phyloP scores from a whole-genome alignment of 768 basidiomycete genomes.

The Termitomyces sp. region DNA sequence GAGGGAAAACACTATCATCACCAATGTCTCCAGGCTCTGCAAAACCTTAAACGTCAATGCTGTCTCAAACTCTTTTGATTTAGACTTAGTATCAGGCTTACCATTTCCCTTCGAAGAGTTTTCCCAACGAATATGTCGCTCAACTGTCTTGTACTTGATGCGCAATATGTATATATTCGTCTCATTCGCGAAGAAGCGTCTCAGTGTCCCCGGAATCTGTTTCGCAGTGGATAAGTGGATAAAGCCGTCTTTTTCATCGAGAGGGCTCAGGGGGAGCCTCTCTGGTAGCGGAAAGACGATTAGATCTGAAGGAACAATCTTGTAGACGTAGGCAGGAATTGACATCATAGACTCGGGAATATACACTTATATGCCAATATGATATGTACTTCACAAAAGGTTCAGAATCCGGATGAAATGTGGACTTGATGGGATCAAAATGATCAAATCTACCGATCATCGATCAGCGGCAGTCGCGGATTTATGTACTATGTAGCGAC shows the following conservation, averaged over 20 bases:
- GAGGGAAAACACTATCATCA: constrained; percentile 46
- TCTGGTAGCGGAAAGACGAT: constrained; percentile 34
- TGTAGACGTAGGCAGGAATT: constrained; percentile 55
- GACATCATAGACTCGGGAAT: constrained; percentile 4
- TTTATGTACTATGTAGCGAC: no score
- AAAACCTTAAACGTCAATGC: neutral
- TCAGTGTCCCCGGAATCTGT: constrained; percentile 44
- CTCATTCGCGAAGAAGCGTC: constrained; percentile 38
- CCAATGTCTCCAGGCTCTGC: constrained; percentile 37
- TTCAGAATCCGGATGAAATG: neutral
- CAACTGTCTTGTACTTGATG: constrained; percentile 34
- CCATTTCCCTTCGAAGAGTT: constrained; percentile 29
- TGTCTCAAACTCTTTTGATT: no score
- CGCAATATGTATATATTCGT: constrained; percentile 37
- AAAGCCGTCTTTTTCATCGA: constrained; percentile 44
- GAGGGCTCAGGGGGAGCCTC: constrained; percentile 41
- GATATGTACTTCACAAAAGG: neutral
- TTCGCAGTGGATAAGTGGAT: constrained; percentile 52
- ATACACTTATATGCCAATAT: neutral
- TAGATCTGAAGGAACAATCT: constrained; percentile 42
- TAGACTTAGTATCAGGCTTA: constrained; percentile 1
- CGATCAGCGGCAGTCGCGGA: neutral
- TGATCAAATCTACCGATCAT: neutral
- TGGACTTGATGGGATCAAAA: neutral
- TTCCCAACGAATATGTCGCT: constrained; percentile 45